Percentiles rank a stretch among this genome's conserved stretches.
These are phyloP conservation scores for Lecanicillium sp. DNA, from an alignment of 2,329 filamentous ascomycete genomes.

Conservation along the genomic window DNA sequence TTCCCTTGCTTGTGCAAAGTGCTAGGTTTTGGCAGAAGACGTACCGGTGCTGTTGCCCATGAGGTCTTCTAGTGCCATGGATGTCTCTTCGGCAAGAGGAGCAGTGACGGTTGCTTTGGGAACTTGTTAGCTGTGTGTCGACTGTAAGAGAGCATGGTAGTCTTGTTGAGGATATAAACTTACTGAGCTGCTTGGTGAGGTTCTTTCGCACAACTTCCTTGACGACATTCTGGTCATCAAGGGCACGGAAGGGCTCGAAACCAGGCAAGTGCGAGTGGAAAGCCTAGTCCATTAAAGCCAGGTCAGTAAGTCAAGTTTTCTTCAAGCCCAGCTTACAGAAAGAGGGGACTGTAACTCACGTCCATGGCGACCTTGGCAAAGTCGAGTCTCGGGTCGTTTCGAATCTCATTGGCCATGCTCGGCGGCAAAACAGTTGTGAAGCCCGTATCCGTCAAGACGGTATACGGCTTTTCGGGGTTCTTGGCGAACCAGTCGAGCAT, in stretches of 20 bases:
- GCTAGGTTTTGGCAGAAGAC: neutral
- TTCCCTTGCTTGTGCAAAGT: neutral
- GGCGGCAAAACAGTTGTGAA: slow-evolving; percentile 12
- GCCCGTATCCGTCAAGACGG: slow-evolving; percentile 11
- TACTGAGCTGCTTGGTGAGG: slow-evolving; percentile 13
- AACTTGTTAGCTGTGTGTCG: neutral
- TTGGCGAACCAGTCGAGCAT: slow-evolving; percentile 6
- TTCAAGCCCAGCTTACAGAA: no score
- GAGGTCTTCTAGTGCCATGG: slow-evolving; percentile 5
- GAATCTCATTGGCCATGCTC: slow-evolving; percentile 13
- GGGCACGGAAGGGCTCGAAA: slow-evolving; percentile 9
- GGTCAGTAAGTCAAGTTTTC: no score
- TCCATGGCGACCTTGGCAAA: slow-evolving; percentile 8
- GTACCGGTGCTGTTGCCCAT: slow-evolving; percentile 6
- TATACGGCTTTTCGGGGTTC: slow-evolving; percentile 7
- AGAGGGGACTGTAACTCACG: neutral
- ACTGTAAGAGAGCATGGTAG: neutral
- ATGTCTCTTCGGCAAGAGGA: slow-evolving; percentile 7
- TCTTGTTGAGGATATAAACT: neutral
- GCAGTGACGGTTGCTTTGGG: slow-evolving; percentile 9
- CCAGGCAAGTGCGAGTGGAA: slow-evolving; percentile 12
- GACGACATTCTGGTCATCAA: slow-evolving; percentile 6
- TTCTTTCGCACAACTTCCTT: slow-evolving; percentile 11
- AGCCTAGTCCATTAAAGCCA: neutral
- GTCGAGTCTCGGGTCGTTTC: slow-evolving; percentile 13